Conservation (phyloP, 2,329 filamentous ascomycete genomes). For the Botrytis galanthina region DNA sequence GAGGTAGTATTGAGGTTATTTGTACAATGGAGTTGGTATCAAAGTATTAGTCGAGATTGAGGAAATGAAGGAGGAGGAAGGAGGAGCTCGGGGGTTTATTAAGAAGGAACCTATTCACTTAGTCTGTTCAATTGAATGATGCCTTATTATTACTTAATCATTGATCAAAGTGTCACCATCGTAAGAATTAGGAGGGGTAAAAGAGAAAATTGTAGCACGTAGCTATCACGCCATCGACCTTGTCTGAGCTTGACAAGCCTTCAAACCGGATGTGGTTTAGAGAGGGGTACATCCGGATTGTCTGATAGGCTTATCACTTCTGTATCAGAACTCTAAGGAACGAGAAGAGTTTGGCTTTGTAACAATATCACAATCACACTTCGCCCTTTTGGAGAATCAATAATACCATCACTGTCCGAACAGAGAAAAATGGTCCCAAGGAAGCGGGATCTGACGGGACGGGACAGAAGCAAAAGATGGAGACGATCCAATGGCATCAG, state of each 20-base stretch:
- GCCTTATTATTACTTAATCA: conserved; percentile 15
- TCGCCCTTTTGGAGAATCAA: background rate
- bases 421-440: background rate
- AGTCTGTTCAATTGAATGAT: background rate
- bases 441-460: background rate
- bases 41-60: background rate
- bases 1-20: background rate
- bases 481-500: background rate
- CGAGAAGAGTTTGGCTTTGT: background rate
- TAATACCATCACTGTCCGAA: background rate
- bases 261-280: conserved; percentile 16
- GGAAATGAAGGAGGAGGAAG: background rate
- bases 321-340: background rate
- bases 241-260: conserved; percentile 1
- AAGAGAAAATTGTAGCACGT: conserved; percentile 14
- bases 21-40: background rate
- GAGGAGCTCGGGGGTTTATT: background rate
- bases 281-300: conserved; percentile 11
- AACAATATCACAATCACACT: background rate
- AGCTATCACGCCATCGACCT: conserved; percentile 20
- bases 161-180: conserved; percentile 16
- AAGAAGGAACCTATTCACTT: background rate
- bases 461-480: background rate
- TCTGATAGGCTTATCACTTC: conserved; percentile 1
- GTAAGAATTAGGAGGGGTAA: background rate